Conservation (phyloP, 192 early-diverging fungal genomes). For the Backusella psychrophila region DNA sequence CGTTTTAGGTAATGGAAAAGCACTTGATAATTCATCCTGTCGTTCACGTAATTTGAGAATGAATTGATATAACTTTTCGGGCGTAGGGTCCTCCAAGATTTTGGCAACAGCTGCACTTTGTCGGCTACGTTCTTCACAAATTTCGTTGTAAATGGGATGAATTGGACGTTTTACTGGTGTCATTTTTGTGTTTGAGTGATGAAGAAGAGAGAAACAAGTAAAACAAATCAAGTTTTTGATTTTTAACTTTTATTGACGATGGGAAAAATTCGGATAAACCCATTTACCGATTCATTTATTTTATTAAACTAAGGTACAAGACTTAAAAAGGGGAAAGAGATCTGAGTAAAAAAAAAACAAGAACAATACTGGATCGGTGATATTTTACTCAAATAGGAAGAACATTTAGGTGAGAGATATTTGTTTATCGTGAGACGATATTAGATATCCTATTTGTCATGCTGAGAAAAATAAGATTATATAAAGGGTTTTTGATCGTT, state of each 20-base stretch:
- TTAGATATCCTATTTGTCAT: not conserved
- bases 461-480: not conserved
- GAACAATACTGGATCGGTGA: not conserved
- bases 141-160: slow-evolving; percentile 3
- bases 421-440: not conserved
- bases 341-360: not conserved
- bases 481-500: not conserved
- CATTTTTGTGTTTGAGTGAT: not conserved
- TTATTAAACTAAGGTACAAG: not conserved
- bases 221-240: not conserved
- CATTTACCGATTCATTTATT: not conserved
- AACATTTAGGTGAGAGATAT: not conserved
- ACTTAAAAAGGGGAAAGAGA: not conserved
- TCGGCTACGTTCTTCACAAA: not conserved
- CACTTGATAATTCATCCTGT: not conserved
- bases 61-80: not conserved
- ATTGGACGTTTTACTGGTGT: not conserved
- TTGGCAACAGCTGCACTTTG: not conserved
- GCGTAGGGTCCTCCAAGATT: not conserved
- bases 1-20: not conserved
- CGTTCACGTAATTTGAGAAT: not conserved
- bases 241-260: not conserved
- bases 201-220: not conserved
- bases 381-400: not conserved
- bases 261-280: not conserved